These are phyloP conservation scores for Podaxis mareebaensis DNA, from an alignment of 768 basidiomycete species.

Conservation along the genomic window DNA sequence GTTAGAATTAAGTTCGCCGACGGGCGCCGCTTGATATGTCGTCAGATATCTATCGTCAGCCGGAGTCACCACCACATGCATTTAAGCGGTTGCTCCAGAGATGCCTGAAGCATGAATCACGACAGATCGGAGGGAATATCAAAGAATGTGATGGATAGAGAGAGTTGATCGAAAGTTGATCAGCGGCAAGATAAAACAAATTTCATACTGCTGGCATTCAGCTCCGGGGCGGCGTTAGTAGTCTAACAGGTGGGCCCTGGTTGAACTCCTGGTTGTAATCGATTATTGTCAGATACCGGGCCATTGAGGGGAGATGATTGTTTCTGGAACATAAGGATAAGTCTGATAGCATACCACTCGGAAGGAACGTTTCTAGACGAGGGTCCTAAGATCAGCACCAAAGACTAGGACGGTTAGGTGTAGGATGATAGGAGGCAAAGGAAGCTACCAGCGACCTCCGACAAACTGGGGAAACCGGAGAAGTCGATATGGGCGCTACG, in stretches of 20 bases:
- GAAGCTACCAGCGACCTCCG: not conserved
- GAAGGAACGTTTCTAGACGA: not conserved
- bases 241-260: no score
- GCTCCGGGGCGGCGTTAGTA: no score
- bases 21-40: not conserved
- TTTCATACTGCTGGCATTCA: no score
- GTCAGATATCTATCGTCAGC: not conserved
- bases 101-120: not conserved
- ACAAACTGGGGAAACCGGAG: not conserved
- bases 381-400: not conserved
- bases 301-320: not conserved
- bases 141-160: not conserved
- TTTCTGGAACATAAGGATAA: not conserved
- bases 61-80: not conserved
- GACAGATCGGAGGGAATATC: not conserved
- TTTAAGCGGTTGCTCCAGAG: not conserved
- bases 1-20: not conserved
- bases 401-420: slow-evolving; percentile 1
- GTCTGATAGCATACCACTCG: not conserved
- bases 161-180: not conserved
- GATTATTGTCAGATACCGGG: not conserved
- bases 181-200: no score
- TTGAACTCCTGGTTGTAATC: not conserved
- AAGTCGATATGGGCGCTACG: slow-evolving; percentile 2
- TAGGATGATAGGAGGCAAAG: slow-evolving; percentile 7